Evolutionary conservation across 208 protist genomes (phyloP).

Genomic region (Trypanosoma vivax): DNA sequence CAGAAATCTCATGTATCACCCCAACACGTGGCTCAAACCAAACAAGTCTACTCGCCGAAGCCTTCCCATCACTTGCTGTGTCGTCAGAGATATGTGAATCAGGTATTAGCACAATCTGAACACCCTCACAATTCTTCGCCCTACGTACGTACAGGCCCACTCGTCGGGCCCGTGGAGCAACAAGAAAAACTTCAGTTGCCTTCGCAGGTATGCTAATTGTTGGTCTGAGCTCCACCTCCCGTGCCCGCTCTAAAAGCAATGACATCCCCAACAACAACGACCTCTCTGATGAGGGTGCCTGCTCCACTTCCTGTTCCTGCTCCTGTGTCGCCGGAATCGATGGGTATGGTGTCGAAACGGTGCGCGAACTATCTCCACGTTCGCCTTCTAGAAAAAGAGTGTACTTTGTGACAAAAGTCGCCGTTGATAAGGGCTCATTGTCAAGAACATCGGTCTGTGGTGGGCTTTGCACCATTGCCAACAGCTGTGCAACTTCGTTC

Average conservation of each 20-base stretch:
- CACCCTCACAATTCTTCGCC: slow-evolving; percentile 9
- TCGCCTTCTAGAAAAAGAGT: slow-evolving; percentile 5
- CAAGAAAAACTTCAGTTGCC: slow-evolving; percentile 18
- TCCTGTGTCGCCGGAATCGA: not conserved
- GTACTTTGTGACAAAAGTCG: slow-evolving; percentile 22
- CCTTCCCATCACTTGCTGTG: slow-evolving; percentile 10
- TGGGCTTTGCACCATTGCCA: slow-evolving; percentile 8
- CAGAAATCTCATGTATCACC: slow-evolving; percentile 13
- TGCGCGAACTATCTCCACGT: not conserved
- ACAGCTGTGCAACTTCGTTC: slow-evolving; percentile 12
- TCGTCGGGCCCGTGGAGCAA: slow-evolving; percentile 12
- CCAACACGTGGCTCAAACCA: slow-evolving; percentile 28
- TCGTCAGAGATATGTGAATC: not conserved
- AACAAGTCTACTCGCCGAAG: slow-evolving; percentile 1
- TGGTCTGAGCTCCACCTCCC: not conserved
- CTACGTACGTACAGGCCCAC: slow-evolving; percentile 11
- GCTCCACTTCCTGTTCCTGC: not conserved
- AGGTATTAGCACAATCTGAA: slow-evolving; percentile 16
- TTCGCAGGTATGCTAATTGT: not conserved
- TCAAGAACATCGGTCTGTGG: not conserved
- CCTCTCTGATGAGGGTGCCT: not conserved
- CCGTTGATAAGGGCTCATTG: slow-evolving; percentile 7
- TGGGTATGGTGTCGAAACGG: not conserved
- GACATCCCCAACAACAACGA: not conserved
- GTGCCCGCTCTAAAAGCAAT: not conserved